Conservation (phyloP, 2,329 filamentous ascomycete species). For the Colletotrichum plurivorum region DNA sequence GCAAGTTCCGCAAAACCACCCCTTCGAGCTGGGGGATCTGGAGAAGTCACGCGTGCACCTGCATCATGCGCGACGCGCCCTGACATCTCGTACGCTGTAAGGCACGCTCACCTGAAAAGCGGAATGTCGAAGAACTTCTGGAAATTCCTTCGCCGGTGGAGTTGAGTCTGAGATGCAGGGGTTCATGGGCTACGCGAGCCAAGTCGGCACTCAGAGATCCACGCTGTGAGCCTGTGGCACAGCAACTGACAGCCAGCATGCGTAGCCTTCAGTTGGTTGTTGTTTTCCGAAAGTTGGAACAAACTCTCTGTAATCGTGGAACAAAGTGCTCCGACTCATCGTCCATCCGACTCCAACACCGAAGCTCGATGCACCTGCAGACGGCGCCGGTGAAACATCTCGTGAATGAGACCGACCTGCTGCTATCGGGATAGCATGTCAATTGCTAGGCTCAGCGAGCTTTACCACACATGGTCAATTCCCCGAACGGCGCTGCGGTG, state of each 20-base stretch:
- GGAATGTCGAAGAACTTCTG: conserved; percentile 19
- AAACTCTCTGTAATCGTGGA: neutral
- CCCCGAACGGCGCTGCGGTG: conserved; percentile 12
- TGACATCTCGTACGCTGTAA: too few species aligned
- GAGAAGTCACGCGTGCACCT: too few species aligned
- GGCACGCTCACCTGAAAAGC: conserved; percentile 29
- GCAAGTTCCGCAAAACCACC: too few species aligned
- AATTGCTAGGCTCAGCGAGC: neutral
- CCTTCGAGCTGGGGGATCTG: too few species aligned
- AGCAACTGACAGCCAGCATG: neutral
- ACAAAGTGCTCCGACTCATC: neutral
- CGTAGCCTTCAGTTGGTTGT: neutral
- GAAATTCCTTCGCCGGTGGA: conserved; percentile 15
- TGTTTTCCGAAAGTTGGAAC: neutral
- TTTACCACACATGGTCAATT: conserved; percentile 27
- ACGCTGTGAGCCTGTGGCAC: conserved; percentile 8
- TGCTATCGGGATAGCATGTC: conserved; percentile 22
- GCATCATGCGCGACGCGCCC: too few species aligned
- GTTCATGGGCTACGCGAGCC: neutral
- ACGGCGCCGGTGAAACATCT: neutral
- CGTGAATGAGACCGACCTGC: conserved; percentile 6
- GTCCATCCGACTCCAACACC: neutral
- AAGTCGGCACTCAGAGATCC: conserved; percentile 17
- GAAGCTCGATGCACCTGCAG: neutral
- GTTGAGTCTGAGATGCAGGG: neutral